Conservation (phyloP, 148 eudicot species). For the Gaultheria prostrata region DNA sequence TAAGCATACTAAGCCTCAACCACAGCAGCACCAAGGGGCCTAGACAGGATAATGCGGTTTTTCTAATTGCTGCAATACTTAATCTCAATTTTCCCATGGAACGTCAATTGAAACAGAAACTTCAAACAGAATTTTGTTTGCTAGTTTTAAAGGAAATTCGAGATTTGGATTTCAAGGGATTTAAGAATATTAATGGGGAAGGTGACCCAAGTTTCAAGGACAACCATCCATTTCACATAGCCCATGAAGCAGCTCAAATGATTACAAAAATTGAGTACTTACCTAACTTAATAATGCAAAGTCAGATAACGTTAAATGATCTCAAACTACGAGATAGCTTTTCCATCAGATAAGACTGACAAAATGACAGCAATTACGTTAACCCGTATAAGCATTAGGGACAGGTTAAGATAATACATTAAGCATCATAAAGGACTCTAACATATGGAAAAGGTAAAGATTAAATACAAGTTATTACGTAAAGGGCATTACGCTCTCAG, state of each 20-base stretch:
- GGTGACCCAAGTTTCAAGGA: background rate
- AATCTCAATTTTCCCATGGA: background rate
- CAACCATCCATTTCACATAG: background rate
- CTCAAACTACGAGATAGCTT: background rate
- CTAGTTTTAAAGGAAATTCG: background rate
- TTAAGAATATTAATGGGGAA: background rate
- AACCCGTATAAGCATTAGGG: background rate
- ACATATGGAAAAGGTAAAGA: background rate
- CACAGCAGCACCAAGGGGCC: background rate
- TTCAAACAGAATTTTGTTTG: background rate
- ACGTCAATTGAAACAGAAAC: background rate
- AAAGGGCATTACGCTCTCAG: background rate
- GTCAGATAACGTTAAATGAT: background rate
- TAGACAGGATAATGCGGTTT: background rate
- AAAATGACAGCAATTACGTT: background rate
- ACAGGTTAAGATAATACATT: background rate
- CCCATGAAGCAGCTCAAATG: background rate
- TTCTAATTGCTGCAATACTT: background rate
- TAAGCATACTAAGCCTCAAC: background rate
- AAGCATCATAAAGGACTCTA: background rate
- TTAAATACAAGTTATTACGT: background rate
- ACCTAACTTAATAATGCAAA: background rate
- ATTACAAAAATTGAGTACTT: background rate
- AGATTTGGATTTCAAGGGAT: background rate
- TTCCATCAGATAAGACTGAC: background rate